Percentiles rank a stretch among this genome's conserved stretches.
phyloP scores from a whole-genome alignment of 352 stramenopile species.

The Salisapilia sapeloensis region DNA sequence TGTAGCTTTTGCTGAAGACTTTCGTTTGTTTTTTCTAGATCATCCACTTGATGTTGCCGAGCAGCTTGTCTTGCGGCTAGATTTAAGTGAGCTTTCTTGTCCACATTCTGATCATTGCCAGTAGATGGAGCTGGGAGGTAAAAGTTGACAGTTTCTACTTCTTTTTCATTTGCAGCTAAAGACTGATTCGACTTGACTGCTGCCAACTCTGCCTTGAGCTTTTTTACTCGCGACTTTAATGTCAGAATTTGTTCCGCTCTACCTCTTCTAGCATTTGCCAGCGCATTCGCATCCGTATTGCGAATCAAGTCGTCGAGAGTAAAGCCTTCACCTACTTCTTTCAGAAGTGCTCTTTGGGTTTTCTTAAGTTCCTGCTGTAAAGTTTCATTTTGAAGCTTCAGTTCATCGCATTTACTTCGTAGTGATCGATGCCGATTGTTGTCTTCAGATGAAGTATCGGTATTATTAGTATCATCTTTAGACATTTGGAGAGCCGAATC shows the following conservation, averaged over 20 bases:
- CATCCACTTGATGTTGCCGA: slow-evolving; percentile 38
- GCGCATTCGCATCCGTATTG: slow-evolving; percentile 6
- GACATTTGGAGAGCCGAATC: neutral
- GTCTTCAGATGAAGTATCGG: neutral
- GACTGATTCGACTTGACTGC: neutral
- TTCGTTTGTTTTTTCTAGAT: slow-evolving; percentile 33
- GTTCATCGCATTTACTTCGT: slow-evolving; percentile 34
- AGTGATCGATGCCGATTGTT: neutral
- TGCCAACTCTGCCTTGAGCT: slow-evolving; percentile 26
- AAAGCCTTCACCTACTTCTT: slow-evolving; percentile 45
- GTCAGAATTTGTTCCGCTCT: slow-evolving; percentile 76
- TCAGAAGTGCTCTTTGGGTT: slow-evolving; percentile 38
- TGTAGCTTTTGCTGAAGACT: slow-evolving; percentile 33
- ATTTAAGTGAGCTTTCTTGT: slow-evolving; percentile 46
- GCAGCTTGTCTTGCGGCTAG: slow-evolving; percentile 31
- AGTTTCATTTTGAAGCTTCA: slow-evolving; percentile 35
- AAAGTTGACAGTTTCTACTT: neutral
- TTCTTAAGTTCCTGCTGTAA: slow-evolving; percentile 49
- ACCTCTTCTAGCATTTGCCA: slow-evolving; percentile 18
- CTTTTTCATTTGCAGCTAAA: neutral
- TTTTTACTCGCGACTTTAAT: slow-evolving; percentile 69
- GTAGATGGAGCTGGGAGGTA: slow-evolving; percentile 2
- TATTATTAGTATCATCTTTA: neutral
- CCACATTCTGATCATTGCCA: no score
- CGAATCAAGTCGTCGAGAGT: slow-evolving; percentile 30